phyloP scores from a whole-genome alignment of 2,329 filamentous ascomycete genomes.

The Xylogone sp. region DNA sequence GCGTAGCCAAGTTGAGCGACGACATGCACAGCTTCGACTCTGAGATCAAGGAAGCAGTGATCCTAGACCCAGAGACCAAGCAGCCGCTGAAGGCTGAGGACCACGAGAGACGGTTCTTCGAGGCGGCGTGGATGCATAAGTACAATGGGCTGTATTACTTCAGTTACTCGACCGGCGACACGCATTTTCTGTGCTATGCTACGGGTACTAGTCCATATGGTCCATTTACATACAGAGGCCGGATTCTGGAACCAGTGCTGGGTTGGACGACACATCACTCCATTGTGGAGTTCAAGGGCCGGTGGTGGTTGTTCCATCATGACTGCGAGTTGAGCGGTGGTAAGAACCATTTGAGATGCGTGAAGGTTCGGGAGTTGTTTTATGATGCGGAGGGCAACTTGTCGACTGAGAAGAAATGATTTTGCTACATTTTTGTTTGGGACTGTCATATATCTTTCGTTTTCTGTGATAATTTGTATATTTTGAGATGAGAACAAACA shows the following conservation, averaged over 20 bases:
- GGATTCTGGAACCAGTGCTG: conserved; percentile 70
- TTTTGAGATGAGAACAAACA: too few species aligned
- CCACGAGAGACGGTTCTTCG: conserved; percentile 74
- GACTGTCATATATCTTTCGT: too few species aligned
- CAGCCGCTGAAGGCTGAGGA: conserved; percentile 58
- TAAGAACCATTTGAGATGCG: conserved; percentile 66
- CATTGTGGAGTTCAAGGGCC: conserved; percentile 67
- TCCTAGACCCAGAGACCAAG: conserved; percentile 59
- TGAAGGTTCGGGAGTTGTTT: conserved; percentile 72
- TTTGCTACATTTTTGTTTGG: too few species aligned
- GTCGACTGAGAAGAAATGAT: conserved; percentile 19
- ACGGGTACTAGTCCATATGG: conserved; percentile 61
- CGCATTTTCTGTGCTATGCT: conserved; percentile 70
- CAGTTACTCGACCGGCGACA: conserved; percentile 74
- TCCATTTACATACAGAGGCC: conserved; percentile 68
- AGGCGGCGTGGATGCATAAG: conserved; percentile 79
- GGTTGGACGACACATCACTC: conserved; percentile 83
- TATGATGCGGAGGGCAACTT: conserved; percentile 66
- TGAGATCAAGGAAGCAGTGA: conserved; percentile 55
- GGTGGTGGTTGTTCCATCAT: conserved; percentile 75
- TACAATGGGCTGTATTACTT: conserved; percentile 68
- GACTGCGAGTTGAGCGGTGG: conserved; percentile 66
- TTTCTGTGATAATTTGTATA: too few species aligned
- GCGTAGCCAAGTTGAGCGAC: conserved; percentile 58
- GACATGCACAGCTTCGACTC: conserved; percentile 63